Conservation (phyloP, 2,329 filamentous ascomycete genomes). For the Phialophora verrucosa region DNA sequence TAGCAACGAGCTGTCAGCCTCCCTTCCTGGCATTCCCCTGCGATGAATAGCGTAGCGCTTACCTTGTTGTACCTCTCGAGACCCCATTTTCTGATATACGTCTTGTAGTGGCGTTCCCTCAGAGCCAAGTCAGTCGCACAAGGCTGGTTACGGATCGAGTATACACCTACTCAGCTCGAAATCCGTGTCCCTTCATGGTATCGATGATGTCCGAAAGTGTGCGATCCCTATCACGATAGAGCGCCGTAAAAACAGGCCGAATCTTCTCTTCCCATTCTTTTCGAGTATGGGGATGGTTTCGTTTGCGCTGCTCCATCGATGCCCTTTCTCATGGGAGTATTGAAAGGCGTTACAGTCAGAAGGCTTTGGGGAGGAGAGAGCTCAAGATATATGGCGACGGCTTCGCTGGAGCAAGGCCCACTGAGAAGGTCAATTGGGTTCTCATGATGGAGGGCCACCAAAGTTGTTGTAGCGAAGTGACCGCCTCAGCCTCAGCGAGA, state of each 20-base stretch:
- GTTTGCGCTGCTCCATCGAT: neutral
- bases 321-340: neutral
- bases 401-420: neutral
- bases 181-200: neutral
- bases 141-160: neutral
- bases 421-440: neutral
- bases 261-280: constrained; percentile 15
- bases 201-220: constrained; percentile 3
- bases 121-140: neutral
- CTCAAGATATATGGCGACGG: neutral
- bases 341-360: neutral
- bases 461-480: neutral
- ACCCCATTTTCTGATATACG: constrained; percentile 5
- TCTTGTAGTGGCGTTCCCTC: constrained; percentile 11
- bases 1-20: neutral
- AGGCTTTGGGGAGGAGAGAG: neutral
- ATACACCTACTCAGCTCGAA: constrained; percentile 4
- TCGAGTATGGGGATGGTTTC: constrained; percentile 11
- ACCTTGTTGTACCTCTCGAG: constrained; percentile 11
- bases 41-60: neutral
- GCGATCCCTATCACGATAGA: neutral
- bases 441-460: neutral
- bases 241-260: constrained; percentile 6
- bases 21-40: neutral
- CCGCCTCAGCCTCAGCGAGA: neutral